Percentiles rank a stretch among this genome's conserved stretches.
phyloP scores from a whole-genome alignment of 2,329 filamentous ascomycete species.

The Ustulina deusta region DNA sequence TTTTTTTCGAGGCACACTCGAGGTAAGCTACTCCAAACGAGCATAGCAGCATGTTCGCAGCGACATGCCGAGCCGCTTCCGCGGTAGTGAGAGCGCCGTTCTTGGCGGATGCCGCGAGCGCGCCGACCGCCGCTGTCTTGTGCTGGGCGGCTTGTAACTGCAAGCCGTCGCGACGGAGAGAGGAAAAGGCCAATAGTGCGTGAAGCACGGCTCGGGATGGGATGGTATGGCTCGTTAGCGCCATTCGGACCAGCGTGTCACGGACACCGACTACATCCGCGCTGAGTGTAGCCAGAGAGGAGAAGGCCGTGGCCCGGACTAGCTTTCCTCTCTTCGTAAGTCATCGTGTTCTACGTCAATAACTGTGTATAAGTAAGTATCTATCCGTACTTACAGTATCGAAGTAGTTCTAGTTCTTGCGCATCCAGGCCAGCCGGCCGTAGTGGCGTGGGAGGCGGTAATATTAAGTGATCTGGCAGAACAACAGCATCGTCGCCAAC shows the following conservation, averaged over 20 bases:
- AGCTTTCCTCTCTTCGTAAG: constrained; percentile 13
- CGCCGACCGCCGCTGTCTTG: constrained; percentile 34
- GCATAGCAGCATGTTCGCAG: constrained; percentile 35
- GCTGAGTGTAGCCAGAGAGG: constrained; percentile 25
- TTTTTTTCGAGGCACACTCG: too few species aligned
- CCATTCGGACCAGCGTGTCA: constrained; percentile 30
- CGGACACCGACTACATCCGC: constrained; percentile 18
- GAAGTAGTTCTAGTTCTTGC: constrained; percentile 30
- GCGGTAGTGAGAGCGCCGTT: constrained; percentile 18
- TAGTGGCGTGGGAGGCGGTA: constrained; percentile 9
- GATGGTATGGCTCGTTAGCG: constrained; percentile 24
- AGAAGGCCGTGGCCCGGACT: constrained; percentile 32
- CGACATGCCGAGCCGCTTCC: constrained; percentile 35
- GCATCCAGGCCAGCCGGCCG: constrained; percentile 21
- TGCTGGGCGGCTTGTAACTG: constrained; percentile 33
- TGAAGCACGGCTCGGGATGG: constrained; percentile 37
- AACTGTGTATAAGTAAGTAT: background rate
- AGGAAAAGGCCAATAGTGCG: constrained; percentile 33
- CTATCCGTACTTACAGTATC: constrained; percentile 29
- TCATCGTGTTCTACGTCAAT: background rate
- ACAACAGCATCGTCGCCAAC: background rate
- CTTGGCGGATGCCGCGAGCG: constrained; percentile 31
- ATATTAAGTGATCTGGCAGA: constrained; percentile 27
- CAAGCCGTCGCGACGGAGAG: constrained; percentile 31
- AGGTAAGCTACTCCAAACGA: constrained; percentile 29